Evolutionary conservation across 2,329 filamentous ascomycete genomes (phyloP), one percentile per base, ranked within the genome.

Genomic region (Cryphonectria japonica): DNA sequence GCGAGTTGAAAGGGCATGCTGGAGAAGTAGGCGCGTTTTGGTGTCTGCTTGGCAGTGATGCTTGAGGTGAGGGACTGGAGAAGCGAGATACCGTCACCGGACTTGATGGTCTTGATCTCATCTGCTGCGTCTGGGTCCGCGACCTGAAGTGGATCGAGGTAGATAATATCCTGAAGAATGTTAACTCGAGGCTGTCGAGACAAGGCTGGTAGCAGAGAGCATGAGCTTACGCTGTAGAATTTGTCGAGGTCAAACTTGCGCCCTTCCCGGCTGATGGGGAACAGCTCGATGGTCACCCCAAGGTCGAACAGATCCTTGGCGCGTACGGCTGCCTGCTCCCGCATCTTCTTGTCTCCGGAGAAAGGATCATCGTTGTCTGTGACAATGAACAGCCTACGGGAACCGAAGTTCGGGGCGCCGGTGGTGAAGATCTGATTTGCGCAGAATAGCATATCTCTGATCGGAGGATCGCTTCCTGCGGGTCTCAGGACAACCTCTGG

Each of bases 371-470:
- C 96, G 74, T 97, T 93, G 79, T 98, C 94, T 0, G 96, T 98
- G 69, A 99, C 93, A 74, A 99, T 89, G 81, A 99, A 99, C n/a
- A 99, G 83, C 46, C 96, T 89, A 72, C 95, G 87, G 7, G 95
- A 98, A 4, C 93, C 92, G 79, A 98, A 98, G 78, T 98, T 98
- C 26, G 96, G 91, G 0, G 96, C 95, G 79, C 93, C 97, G 3
- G 93, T 97, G 0, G 95, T 97, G 79, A 99, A 98, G 67, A 98
- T 93, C 78, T 98, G 94, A 75, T 98, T 98, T 52, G 94, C 95
- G 76, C 95, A 97, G 78, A 98, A 98, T 1, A 99, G 85, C 2
- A 99, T 87, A 76, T 95, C 97, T 13, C 93, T 89, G 91, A 99
- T 97, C 46, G 91, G 90, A 0, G 92, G 90, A 1, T 86, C 83